Base-by-base conservation (phyloP, 2,329 filamentous ascomycete genomes). In the Ploettnerulaceae sp. region DNA sequence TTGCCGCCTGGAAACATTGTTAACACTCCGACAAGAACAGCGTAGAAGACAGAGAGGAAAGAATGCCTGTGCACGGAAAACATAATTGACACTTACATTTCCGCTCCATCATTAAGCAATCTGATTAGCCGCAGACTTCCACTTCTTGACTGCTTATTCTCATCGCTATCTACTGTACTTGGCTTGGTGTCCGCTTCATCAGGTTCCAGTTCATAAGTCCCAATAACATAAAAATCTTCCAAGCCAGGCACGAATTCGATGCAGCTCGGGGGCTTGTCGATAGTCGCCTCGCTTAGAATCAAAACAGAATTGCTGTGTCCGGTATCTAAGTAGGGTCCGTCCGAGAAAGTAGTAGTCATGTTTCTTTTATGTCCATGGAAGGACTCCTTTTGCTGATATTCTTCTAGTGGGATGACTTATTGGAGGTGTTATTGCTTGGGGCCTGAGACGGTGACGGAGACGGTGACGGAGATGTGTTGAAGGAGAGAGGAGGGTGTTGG, bases 161-260 rank as follows among this genome's bases (percentile, higher is more conserved):
- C 26, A 6, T 43, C 14, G 12, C 17, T 15, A 5, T 25, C 21
- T 12, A n/a, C 2, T 24, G 24, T 29, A 18, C 20, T 7, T 18
- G 20, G 11, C 3, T 17, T 17, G 5, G 59, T 42, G 33, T 66
- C 59, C 39, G 71, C 63, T 50, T 74, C 36, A 32, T 47, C 22
- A 20, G 17, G 73, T 52, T 89, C 71, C 21, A 95, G 74, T 52
- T 84, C 79, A 66, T 96, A 96, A 1, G 90, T 95, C 29, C 90
- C 91, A 37, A 95, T 76, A 0, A 94, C 72, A 55, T 95, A 82
- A 60, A 83, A 79, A 7, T 54, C 32, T 21, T 15, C 33, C 0
- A 80, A 68, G 0, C 79, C 76, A 48, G 79, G 80, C 53, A 79
- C 85, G 58, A 89, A 88, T 51, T 86, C 81, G n/a, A 89, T 72